Conservation (phyloP, 768 basidiomycete genomes). For the Boletus rubescentipes region DNA sequence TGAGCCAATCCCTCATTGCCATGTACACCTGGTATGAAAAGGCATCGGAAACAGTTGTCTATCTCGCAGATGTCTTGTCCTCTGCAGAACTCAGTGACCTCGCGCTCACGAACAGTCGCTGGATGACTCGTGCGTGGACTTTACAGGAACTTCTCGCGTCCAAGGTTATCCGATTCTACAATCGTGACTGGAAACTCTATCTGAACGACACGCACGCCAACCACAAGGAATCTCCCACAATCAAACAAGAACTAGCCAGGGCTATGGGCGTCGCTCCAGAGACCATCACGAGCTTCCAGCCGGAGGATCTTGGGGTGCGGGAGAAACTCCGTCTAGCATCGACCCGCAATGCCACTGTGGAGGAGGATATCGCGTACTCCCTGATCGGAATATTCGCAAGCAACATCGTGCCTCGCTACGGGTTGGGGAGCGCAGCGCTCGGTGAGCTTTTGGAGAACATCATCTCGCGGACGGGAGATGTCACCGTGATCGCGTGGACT, state of each 20-base stretch:
- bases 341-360: neutral
- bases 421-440: neutral
- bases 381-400: slow-evolving; percentile 14
- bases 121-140: slow-evolving; percentile 14
- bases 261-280: slow-evolving; percentile 1
- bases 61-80: neutral
- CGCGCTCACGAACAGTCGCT: neutral
- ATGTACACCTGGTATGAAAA: neutral
- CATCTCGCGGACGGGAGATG: slow-evolving; percentile 1
- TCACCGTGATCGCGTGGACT: slow-evolving; percentile 8
- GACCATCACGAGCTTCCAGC: slow-evolving; percentile 1
- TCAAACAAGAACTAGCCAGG: slow-evolving; percentile 7
- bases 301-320: neutral
- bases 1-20: neutral
- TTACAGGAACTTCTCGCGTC: slow-evolving; percentile 13
- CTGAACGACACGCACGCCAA: slow-evolving; percentile 1
- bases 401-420: slow-evolving; percentile 1
- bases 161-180: slow-evolving; percentile 13
- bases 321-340: slow-evolving; percentile 11
- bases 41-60: neutral
- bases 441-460: slow-evolving; percentile 8
- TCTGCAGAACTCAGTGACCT: neutral
- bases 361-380: slow-evolving; percentile 12
- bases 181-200: slow-evolving; percentile 7
- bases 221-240: slow-evolving; percentile 10